Conservation (phyloP, 1,284 basidiomycete species). For the Macrocybe sp. region DNA sequence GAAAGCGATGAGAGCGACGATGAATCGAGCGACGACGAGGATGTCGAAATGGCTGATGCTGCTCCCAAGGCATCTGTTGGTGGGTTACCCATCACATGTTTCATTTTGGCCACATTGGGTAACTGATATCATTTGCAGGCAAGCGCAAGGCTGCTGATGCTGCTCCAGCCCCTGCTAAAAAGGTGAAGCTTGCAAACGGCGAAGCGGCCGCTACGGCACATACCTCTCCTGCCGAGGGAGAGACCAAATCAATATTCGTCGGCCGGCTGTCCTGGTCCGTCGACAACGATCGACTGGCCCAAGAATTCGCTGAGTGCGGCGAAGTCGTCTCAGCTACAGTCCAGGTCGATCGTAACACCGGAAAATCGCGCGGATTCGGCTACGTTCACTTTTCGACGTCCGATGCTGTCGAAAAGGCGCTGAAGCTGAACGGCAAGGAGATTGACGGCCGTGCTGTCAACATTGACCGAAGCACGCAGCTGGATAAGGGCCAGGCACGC, state of each 20-base stretch:
- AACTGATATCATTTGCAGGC: conserved; percentile 26
- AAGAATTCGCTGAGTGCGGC: conserved; percentile 88
- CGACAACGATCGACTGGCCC: conserved; percentile 93
- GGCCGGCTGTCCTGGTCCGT: conserved; percentile 96
- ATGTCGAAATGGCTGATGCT: conserved; percentile 52
- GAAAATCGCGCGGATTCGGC: conserved; percentile 89
- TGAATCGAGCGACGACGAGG: conserved; percentile 36
- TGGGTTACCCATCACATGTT: conserved; percentile 27
- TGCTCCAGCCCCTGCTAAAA: conserved; percentile 66
- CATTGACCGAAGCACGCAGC: conserved; percentile 74
- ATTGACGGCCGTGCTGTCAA: conserved; percentile 91
- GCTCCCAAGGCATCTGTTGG: conserved; percentile 29
- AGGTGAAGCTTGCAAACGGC: conserved; percentile 69
- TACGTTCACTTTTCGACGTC: conserved; percentile 90
- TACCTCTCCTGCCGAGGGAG: conserved; percentile 30
- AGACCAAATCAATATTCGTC: conserved; percentile 82
- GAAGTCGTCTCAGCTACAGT: conserved; percentile 87
- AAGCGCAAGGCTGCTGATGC: conserved; percentile 88
- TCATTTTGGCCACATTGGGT: not conserved
- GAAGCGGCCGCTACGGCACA: conserved; percentile 44
- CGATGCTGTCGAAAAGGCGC: conserved; percentile 73
- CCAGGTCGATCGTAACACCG: conserved; percentile 86
- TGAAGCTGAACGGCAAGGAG: conserved; percentile 76
- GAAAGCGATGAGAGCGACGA: conserved; percentile 13
- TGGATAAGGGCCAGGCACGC: conserved; percentile 46